Conservation (phyloP, 805 yeast genomes). For the Lipomyces yamanashiensis region DNA sequence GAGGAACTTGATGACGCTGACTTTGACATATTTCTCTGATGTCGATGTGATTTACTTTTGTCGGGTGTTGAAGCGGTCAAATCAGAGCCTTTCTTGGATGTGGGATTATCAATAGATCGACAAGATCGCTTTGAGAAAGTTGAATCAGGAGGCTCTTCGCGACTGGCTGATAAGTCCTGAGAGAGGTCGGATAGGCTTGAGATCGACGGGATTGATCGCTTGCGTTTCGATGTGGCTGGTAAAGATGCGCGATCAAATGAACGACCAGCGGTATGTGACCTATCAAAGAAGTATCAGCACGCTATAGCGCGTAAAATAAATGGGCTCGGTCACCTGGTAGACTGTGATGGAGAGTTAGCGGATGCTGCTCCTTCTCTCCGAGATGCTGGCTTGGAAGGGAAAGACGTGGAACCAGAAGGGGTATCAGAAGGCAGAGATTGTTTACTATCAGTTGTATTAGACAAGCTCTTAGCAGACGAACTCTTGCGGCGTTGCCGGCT, state of each 20-base stretch:
- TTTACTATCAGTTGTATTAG: background rate
- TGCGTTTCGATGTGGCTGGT: conserved; percentile 16
- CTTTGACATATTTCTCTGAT: conserved; percentile 1
- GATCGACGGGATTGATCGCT: conserved; percentile 5
- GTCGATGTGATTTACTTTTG: background rate
- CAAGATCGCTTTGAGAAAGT: conserved; percentile 13
- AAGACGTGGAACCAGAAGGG: too few species aligned
- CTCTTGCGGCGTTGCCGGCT: conserved; percentile 13
- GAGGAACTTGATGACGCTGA: conserved; percentile 1
- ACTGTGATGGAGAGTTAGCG: conserved; percentile 4
- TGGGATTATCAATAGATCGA: background rate
- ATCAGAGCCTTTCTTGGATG: background rate
- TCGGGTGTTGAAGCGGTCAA: background rate
- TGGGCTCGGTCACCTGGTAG: conserved; percentile 14
- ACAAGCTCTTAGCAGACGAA: background rate
- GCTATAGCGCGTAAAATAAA: too few species aligned
- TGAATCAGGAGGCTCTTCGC: background rate
- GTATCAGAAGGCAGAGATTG: too few species aligned
- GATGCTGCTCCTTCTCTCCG: too few species aligned
- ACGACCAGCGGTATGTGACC: conserved; percentile 20
- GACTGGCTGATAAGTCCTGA: conserved; percentile 4
- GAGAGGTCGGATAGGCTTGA: background rate
- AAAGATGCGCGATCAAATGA: background rate
- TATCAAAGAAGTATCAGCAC: background rate
- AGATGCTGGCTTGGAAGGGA: too few species aligned